Evolutionary conservation across 1,284 basidiomycete genomes (phyloP), one percentile per base, ranked within the genome.

Genomic region (Malassezia equina): DNA sequence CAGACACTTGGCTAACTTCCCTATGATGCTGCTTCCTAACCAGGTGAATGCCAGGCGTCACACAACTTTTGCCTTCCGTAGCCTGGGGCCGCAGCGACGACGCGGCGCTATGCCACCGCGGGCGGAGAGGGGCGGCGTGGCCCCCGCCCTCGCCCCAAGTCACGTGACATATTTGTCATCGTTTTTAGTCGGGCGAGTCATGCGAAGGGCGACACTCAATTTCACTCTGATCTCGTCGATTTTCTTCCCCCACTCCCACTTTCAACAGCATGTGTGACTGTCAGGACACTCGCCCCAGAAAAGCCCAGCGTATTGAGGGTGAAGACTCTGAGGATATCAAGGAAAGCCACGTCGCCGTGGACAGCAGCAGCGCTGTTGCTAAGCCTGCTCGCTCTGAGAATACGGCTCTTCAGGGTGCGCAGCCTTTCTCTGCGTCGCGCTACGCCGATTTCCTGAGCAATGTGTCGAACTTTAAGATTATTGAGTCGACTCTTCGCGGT

Each of bases 401-500:
- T 31, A 4, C 34, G 27, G 51, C 51, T 34, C 57, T 62, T 46
- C 52, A 50, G 8, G 61, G 63, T 51, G 56, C 59, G 11, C 64
- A 66, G 59, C 67, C 67, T 15, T 69, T 69, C 52, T 51, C 53
- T 46, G 27, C 55, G 4, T 55, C 60, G 21, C 63, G 65, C 36
- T 64, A 64, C 58, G 66, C 63, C 21, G 70, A 73, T 58, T 69
- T 71, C 34, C 47, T 73, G 51, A 67, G 65, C 55, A 71, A 76
- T 61, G 66, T 69, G 32, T 74, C 75, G 49, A 76, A 76, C 66
- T 77, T 75, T 65, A 76, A 76, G 78, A 95, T 96, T 78, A 96
- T 96, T 75, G 91, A 96, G 79, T 89, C 86, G 67, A 96, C 91
- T 8, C 81, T 96, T 55, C 80, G 93, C 81, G 46, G 41, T 43